Base-by-base conservation (phyloP, 768 basidiomycete species). In the Russula vinacea region DNA sequence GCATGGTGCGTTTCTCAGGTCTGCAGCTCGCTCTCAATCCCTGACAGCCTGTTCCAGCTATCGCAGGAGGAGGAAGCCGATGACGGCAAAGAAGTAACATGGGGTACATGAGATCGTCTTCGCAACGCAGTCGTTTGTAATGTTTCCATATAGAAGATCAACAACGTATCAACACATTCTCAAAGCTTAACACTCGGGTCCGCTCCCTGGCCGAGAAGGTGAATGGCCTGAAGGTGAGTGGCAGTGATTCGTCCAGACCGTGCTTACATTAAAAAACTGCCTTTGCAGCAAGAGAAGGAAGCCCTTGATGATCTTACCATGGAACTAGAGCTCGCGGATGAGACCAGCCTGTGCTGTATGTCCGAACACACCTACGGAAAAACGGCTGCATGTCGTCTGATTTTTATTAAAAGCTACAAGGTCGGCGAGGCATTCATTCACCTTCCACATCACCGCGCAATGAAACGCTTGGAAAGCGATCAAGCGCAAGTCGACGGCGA, bases 401-500 rank as follows among this genome's bases (percentile, higher is more conserved):
- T 55, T 50, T 22, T 22, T 14, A 32, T 52, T 33, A 3, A 58
- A 64, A 94, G 92, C 67, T 98, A 97, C 79, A 89, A 86, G 76
- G 82, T 95, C 35, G 94, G 94, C 69, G 93, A 95, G 71, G 80
- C 92, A 0, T 97, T 96, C 74, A 79, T 94, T 24, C 90, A 94
- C 69, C 79, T 98, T 68, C 76, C 85, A 11, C 84, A 89, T 49
- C 64, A 78, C 7, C 83, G 81, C 19, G 95, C 95, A 3, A 75
- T 87, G 64, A 83, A 83, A 71, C 83, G 85, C 47, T 82, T 95
- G 10, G 87, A 87, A 74, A 81, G 76, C 64, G 91, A 93, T 69
- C 86, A 88, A 70, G 77, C 79, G 8, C 76, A 76, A 17, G 75
- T 94, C 37, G 82, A 85, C 42, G 70, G 74, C 5, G 83, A 84